Evolutionary conservation across 805 yeast genomes (phyloP).

Genomic region (Diddensiella caesifluorescens): DNA sequence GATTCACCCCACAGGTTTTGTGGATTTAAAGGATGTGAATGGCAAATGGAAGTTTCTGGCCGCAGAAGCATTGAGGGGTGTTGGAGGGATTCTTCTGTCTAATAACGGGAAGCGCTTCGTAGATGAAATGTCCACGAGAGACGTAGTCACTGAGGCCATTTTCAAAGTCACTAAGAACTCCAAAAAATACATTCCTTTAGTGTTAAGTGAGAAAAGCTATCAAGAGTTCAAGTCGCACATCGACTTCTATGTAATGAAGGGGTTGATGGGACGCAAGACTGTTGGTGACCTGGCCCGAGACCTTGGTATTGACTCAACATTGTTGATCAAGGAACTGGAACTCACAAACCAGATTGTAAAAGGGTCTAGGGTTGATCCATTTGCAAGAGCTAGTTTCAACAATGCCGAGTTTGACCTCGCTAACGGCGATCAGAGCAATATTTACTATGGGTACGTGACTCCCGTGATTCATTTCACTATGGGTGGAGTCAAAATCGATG

Average conservation of each 20-base stretch:
- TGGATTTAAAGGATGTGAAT: conserved; percentile 47
- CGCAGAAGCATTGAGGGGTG: conserved; percentile 62
- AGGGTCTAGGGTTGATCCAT: background rate
- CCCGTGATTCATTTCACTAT: conserved; percentile 60
- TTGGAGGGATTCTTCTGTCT: conserved; percentile 56
- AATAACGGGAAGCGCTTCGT: conserved; percentile 48
- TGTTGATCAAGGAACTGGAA: conserved; percentile 5
- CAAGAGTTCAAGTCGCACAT: conserved; percentile 48
- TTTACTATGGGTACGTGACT: conserved; percentile 33
- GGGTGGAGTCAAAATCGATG: conserved; percentile 60
- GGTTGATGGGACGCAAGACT: conserved; percentile 45
- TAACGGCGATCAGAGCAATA: background rate
- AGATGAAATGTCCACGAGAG: conserved; percentile 57
- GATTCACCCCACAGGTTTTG: conserved; percentile 63
- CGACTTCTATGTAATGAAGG: conserved; percentile 35
- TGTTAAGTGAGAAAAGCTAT: conserved; percentile 45
- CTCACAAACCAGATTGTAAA: background rate
- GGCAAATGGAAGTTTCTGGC: conserved; percentile 52
- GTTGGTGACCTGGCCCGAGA: conserved; percentile 38
- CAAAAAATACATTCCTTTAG: conserved; percentile 31
- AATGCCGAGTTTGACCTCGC: conserved; percentile 1
- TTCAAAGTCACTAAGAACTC: conserved; percentile 28
- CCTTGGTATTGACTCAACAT: background rate
- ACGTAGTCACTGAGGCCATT: conserved; percentile 55
- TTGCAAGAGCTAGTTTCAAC: background rate